These are phyloP conservation scores for Ogataea parapolymorpha DNA, from an alignment of 805 yeast species.

Conservation along the genomic window DNA sequence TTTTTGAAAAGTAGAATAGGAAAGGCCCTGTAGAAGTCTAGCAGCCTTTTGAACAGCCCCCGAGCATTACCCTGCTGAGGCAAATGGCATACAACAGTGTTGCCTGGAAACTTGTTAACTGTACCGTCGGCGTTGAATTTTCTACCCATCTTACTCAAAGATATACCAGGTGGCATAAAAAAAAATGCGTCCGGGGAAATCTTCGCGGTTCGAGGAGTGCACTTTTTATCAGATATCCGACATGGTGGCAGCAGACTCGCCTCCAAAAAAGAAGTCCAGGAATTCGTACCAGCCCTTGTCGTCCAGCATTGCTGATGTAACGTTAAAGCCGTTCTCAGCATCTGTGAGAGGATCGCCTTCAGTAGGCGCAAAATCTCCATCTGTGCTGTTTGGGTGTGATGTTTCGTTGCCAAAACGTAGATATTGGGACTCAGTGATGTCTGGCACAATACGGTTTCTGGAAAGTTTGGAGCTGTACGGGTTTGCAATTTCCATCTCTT, in stretches of 20 bases:
- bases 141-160: constrained; percentile 9
- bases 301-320: constrained; percentile 15
- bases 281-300: constrained; percentile 30
- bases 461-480: constrained; percentile 8
- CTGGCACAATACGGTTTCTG: constrained; percentile 6
- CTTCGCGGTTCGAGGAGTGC: constrained; percentile 1
- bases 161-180: not conserved
- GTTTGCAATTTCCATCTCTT: constrained; percentile 18
- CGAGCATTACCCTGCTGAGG: constrained; percentile 18
- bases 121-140: constrained; percentile 19
- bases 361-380: not conserved
- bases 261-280: constrained; percentile 26
- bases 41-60: constrained; percentile 12
- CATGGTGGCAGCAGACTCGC: not conserved
- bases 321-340: not conserved
- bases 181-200: not conserved
- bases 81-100: constrained; percentile 18
- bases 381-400: no score
- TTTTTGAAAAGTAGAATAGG: constrained; percentile 13
- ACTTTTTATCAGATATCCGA: not conserved
- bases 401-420: constrained; percentile 10
- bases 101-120: constrained; percentile 16
- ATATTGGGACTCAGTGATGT: constrained; percentile 16
- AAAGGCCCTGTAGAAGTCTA: constrained; percentile 14
- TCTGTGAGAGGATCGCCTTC: not conserved